These are phyloP conservation scores for Sinapis alba DNA, from an alignment of 441 rosid genomes.

Conservation along the genomic window DNA sequence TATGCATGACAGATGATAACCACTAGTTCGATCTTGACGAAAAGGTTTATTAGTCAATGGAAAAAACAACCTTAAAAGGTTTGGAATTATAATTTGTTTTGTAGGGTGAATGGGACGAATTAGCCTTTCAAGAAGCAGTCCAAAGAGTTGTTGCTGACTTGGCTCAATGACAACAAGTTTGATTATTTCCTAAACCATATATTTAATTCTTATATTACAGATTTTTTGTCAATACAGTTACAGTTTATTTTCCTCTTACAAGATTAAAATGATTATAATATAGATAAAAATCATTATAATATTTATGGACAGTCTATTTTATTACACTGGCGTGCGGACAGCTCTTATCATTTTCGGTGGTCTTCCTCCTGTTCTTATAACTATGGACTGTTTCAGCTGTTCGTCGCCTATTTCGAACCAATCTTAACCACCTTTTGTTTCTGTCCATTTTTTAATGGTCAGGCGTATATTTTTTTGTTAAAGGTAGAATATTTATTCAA, in stretches of 20 bases:
- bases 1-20: slow-evolving; percentile 5
- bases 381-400: slow-evolving; percentile 17
- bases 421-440: slow-evolving; percentile 2
- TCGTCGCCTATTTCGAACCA: slow-evolving; percentile 9
- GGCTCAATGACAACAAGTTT: slow-evolving; percentile 41
- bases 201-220: background rate
- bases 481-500: background rate
- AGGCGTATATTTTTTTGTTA: background rate
- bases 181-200: slow-evolving; percentile 29
- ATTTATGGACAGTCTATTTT: slow-evolving; percentile 6
- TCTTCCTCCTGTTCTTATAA: slow-evolving; percentile 13
- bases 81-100: slow-evolving; percentile 12
- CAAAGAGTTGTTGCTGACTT: slow-evolving; percentile 62
- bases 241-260: background rate
- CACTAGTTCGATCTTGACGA: slow-evolving; percentile 26
- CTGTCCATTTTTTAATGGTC: background rate
- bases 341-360: slow-evolving; percentile 15
- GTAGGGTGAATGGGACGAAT: slow-evolving; percentile 83
- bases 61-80: background rate
- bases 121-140: slow-evolving; percentile 75
- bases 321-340: slow-evolving; percentile 15
- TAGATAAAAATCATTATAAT: background rate
- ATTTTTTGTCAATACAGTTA: background rate
- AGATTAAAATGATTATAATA: background rate
- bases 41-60: background rate